A percentile compares a stretch with the other conserved stretches of the same genome.
Evolutionary conservation across 2,329 filamentous ascomycete species (phyloP).

Genomic region (Cladosporium colombiae): DNA sequence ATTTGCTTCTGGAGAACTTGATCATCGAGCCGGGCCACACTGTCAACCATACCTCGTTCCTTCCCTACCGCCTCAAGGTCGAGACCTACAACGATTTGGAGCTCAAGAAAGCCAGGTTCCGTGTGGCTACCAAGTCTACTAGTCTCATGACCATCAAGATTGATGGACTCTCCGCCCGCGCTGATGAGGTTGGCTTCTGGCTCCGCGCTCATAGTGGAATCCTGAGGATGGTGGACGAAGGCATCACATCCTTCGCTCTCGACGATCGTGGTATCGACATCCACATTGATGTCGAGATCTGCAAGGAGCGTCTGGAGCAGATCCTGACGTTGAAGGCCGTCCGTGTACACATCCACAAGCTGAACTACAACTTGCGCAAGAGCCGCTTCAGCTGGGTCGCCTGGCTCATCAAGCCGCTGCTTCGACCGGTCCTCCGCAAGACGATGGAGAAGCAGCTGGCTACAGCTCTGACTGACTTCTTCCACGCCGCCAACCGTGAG

Average conservation of each 20-base stretch:
- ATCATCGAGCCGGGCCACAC: conserved; percentile 85
- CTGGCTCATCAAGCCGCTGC: conserved; percentile 81
- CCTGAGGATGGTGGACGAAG: conserved; percentile 74
- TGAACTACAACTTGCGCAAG: conserved; percentile 74
- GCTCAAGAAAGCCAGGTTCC: conserved; percentile 73
- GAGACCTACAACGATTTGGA: conserved; percentile 86
- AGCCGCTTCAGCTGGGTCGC: conserved; percentile 75
- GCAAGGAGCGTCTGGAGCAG: conserved; percentile 74
- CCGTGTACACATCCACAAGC: conserved; percentile 79
- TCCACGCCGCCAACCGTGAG: conserved; percentile 79
- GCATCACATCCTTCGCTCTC: conserved; percentile 80
- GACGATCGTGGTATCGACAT: conserved; percentile 88
- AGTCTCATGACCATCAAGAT: conserved; percentile 71
- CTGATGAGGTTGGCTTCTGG: conserved; percentile 89
- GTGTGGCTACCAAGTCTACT: conserved; percentile 69
- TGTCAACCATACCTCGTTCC: conserved; percentile 82
- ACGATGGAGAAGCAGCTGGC: conserved; percentile 79
- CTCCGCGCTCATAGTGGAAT: conserved; percentile 75
- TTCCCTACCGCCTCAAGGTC: conserved; percentile 79
- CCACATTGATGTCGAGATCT: conserved; percentile 79
- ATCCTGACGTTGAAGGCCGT: conserved; percentile 77
- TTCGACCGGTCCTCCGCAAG: conserved; percentile 77
- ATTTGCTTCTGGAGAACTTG: conserved; percentile 85
- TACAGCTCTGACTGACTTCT: conserved; percentile 65
- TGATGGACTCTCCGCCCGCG: conserved; percentile 78